Base-by-base conservation (phyloP, 1,139 yeast genomes). In the Blastobotrys raffinosifermentans region DNA sequence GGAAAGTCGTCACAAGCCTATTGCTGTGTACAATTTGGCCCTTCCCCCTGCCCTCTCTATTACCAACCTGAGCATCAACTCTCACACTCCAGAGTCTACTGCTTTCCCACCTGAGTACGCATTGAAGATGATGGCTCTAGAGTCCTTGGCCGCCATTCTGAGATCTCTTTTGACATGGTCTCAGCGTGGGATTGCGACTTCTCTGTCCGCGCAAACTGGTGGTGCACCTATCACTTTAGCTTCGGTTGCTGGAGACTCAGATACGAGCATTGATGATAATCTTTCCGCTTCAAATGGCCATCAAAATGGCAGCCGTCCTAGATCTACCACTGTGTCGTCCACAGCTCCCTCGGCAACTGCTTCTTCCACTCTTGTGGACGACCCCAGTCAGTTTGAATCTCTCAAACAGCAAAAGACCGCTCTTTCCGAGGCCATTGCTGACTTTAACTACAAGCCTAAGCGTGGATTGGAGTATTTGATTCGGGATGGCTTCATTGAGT, bases 151-250 rank as follows among this genome's bases (percentile, higher is more conserved):
- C 13, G 85, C 91, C 3, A 81, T 87, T 35, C 67, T 93, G 48
- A 70, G 87, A 49, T 85, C 96, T 0, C 68, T 91, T 33, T 72
- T 83, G 51, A 72, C 86, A 2, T 89, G 97, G 96, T 86, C 95
- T 6, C 94, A 85, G 48, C 75, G 82, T 46, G 89, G 86, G 2
- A 60, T 75, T 35, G 63, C 67, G 11, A 51, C 55, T 6, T n/a
- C n/a, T n/a, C 52, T 44, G 3, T 44, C 53, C 8, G 37, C 38
- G 4, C 34, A 32, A 2, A 29, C 29, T 13, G 23, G 31, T 13
- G 16, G 22, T 6, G 41, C 27, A 13, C 29, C 43, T 11, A 20
- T 34, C 7, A 38, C 38, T 19, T 40, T 47, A 2, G 32, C 39
- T 8, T 21, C 38, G 10, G 30, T 39, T 2, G 27, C 41, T 1